Evolutionary conservation across 2,329 filamentous ascomycete species (phyloP), one percentile per base, ranked within the genome.

Genomic region (Penicillium sp.): DNA sequence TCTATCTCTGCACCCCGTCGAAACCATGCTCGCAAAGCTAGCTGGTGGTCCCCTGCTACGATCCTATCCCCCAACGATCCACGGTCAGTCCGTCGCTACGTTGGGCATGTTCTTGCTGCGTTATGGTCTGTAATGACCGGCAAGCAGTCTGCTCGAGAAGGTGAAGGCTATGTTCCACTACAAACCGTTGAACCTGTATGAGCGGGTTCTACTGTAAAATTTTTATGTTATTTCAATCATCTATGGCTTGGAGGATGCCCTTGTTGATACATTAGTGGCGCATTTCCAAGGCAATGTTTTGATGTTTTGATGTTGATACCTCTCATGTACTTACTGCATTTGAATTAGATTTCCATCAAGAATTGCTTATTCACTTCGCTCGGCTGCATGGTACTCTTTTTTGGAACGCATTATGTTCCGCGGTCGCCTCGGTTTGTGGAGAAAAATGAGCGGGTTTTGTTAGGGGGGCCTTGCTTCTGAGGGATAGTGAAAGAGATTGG

Each of bases 141-240:
- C 23, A 66, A 64, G 51, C 47, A 57, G 29, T 51, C 59, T n/a
- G 56, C 63, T 26, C 52, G 51, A 49, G 59, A 67, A 35, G 69
- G 75, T 51, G 71, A 77, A 33, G 70, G 77, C 44, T 80, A 80
- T 61, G 73, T 80, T 20, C 77, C 77, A 3, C 64, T 80, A 23
- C 74, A 75, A 58, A 76, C 71, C 5, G 74, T 79, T 11, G 77
- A 79, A 52, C 67, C 73, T 55, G 29, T 53, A 18, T 53, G 22
- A 53, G 33, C 27, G 25, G 12, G 6, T 40, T 51, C 18, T 49
- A 33, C 20, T 27, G 26, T 42, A 6, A 37, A 6, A 37, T 54
- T 49, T 55, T 49, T 27, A 3, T 35, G 26, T 48, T 23, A 37
- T 20, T 41, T 26, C 9, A 23, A 29, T 48, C 42, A n/a, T 48